phyloP scores from a whole-genome alignment of 257 asterid genomes.

The Ehretia macrophylla region DNA sequence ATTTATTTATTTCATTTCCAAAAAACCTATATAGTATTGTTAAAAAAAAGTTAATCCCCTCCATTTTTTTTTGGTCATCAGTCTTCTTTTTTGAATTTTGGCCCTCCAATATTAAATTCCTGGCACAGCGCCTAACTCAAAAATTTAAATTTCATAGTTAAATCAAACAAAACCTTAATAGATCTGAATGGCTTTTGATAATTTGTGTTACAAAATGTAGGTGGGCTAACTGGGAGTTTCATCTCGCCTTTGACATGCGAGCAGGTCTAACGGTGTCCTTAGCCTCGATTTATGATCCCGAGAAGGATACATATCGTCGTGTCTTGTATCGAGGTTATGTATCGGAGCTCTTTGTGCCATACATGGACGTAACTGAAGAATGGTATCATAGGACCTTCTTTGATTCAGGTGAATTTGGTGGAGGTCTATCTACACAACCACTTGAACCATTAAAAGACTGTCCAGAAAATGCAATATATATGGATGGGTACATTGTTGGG shows the following conservation, averaged over 20 bases:
- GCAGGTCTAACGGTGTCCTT: conserved; percentile 61
- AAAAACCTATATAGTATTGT: too few relatives aligned
- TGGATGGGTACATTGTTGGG: conserved; percentile 45
- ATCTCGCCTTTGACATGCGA: conserved; percentile 58
- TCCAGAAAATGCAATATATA: conserved; percentile 46
- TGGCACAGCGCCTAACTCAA: too few relatives aligned
- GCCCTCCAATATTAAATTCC: too few relatives aligned
- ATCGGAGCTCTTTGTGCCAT: conserved; percentile 75
- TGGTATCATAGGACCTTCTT: conserved; percentile 62
- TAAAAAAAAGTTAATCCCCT: too few relatives aligned
- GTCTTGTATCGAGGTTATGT: conserved; percentile 67
- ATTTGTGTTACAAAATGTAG: too few relatives aligned
- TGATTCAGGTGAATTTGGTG: conserved; percentile 65
- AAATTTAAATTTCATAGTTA: too few relatives aligned
- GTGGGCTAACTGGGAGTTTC: conserved; percentile 69
- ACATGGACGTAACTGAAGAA: conserved; percentile 68
- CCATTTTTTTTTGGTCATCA: too few relatives aligned
- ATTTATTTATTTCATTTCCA: too few relatives aligned
- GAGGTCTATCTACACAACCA: conserved; percentile 45
- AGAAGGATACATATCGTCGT: conserved; percentile 31
- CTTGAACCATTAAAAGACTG: conserved; percentile 61
- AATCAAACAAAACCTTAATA: too few relatives aligned
- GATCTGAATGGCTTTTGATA: too few relatives aligned
- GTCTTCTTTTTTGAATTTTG: too few relatives aligned
- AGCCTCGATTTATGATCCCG: conserved; percentile 54